Evolutionary conservation across 2,329 filamentous ascomycete genomes (phyloP).

Genomic region (Colletotrichum lindemuthianum): DNA sequence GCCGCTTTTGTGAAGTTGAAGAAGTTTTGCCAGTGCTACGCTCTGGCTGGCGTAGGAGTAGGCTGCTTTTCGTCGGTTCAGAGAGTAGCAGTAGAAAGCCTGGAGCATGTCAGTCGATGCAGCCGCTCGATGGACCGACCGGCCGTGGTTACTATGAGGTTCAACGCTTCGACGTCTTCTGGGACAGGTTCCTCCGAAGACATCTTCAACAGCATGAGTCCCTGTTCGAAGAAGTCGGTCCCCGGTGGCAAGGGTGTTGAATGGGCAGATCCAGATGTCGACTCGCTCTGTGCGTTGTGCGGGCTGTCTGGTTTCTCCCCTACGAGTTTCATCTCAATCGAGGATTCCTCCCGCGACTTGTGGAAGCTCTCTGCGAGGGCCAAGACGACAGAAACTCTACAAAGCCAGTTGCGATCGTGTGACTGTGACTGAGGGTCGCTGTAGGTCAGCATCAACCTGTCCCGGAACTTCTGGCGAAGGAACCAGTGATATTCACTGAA

Average conservation of each 20-base stretch:
- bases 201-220: slow-evolving; percentile 29
- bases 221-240: slow-evolving; percentile 35
- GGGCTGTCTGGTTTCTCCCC: neutral
- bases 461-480: slow-evolving; percentile 31
- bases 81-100: slow-evolving; percentile 35
- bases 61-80: slow-evolving; percentile 35
- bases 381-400: slow-evolving; percentile 35
- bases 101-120: neutral
- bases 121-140: fast-evolving
- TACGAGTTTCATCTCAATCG: neutral
- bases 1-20: slow-evolving; percentile 20
- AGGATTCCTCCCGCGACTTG: slow-evolving; percentile 7
- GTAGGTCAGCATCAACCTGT: slow-evolving; percentile 33
- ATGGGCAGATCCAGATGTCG: neutral
- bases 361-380: slow-evolving; percentile 37
- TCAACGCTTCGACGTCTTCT: slow-evolving; percentile 30
- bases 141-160: slow-evolving; percentile 5
- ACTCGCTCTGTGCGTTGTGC: neutral
- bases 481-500: slow-evolving; percentile 39
- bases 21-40: slow-evolving; percentile 27
- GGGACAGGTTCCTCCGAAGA: slow-evolving; percentile 28
- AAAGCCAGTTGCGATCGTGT: slow-evolving; percentile 37
- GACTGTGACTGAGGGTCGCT: slow-evolving; percentile 34
- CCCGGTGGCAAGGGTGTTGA: slow-evolving; percentile 28
- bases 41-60: slow-evolving; percentile 35